Base-by-base conservation (phyloP, 345 rosid genomes). In the Eucalyptus victrix region DNA sequence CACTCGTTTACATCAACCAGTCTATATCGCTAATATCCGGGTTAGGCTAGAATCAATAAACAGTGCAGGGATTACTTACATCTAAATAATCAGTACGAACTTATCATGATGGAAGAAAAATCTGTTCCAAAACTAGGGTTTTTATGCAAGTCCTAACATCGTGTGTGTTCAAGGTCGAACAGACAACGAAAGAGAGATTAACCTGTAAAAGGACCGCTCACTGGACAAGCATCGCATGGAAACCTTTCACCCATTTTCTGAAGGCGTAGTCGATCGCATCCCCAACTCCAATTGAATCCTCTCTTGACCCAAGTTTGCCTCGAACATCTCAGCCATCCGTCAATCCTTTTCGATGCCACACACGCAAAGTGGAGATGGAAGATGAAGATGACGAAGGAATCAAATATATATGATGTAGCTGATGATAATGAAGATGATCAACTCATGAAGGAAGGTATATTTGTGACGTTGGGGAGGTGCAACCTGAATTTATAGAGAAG, bases 191-290 rank as follows among this genome's bases (percentile, higher is more conserved):
- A 90, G 86, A 87, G 87, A 92, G 93, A 90, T 87, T 87, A 86
- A 87, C 87, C 86, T 72, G 91, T 92, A 92, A 91, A 91, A 90
- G 90, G 94, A 92, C 92, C 89, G 90, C 50, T 92, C 89, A 90
- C 91, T 92, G 93, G 93, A 91, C 93, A 92, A 91, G 93, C 42
- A 86, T 90, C 86, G 93, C 95, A 95, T 88, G 93, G 95, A 93
- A 90, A 76, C 58, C 93, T 93, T 94, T 92, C 94, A 94, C 95
- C 95, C 88, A 86, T 54, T 42, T 76, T 23, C 85, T 76, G 28
- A 37, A 40, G 85, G 85, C 47, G 9, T 40, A 40, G 85, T 76
- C 16, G 85, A 76, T 76, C 28, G 11, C 85, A 40, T 21, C 85
- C 30, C 83, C 42, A 24, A 40, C 47, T 34, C 28, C 30, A 23